Base-by-base conservation (phyloP, 2,329 filamentous ascomycete species). In the Ustilaginoidea virens region DNA sequence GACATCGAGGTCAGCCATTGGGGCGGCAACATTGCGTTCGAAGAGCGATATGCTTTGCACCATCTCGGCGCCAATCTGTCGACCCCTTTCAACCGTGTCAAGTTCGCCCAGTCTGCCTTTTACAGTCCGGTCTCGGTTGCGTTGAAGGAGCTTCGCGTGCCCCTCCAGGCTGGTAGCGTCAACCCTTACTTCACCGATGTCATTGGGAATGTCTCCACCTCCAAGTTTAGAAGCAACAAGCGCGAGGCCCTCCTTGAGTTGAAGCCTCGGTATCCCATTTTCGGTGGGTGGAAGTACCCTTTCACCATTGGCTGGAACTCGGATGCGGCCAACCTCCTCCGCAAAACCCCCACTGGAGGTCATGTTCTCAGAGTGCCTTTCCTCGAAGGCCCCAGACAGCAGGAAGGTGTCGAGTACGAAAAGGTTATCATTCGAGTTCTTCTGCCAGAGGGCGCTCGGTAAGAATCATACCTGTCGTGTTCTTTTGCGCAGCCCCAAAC, bases 241-340 rank as follows among this genome's bases (percentile, higher is more conserved):
- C 74, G 79, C 14, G 80, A 87, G 53, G 78, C 81, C n/a, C 60
- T 78, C 23, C 68, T 98, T 17, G 86, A 94, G 54, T 66, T 94
- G 37, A 90, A 86, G 63, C 90, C 90, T 13, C 74, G 90, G 29
- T 98, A 92, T 54, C 90, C 90, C n/a, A 54, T 98, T 15, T 98
- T 94, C 45, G 90, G 90, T 35, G 85, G 82, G 35, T 98, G 90
- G 90, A 93, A 92, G 56, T 96, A 94, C 56, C 90, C 81, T 39
- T 98, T 96, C 63, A 82, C 80, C 34, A 75, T 96, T 33, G 90
- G 90, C 41, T 98, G 90, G 90, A 92, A 96, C 58, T 76, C 80
- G 29, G 74, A 92, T 40, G 65, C 92, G 17, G 73, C 73, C 44
- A 71, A 69, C 33, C 90, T 81, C 51, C 51, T 98, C 39, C 75